Evolutionary conservation across 2,329 filamentous ascomycete genomes (phyloP), one percentile per base, ranked within the genome.

Genomic region (Gaeumannomyces sp.): DNA sequence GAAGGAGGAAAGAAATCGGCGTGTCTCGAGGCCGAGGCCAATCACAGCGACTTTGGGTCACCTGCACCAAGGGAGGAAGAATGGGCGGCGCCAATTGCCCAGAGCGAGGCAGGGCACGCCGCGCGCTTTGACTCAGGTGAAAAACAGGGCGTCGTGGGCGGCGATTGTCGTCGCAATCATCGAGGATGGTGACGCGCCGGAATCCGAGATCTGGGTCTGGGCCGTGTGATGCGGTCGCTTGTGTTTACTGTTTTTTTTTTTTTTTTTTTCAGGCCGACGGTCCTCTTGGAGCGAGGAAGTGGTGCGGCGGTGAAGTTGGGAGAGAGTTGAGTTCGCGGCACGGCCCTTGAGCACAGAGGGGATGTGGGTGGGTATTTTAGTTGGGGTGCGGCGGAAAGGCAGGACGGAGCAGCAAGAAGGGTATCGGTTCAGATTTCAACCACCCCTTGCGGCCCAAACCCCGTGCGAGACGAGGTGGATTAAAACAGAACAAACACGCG

Each of bases 231-330:
- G 45, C 38, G 38, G 38, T 50, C 38, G 59, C 29, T n/a, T 60
- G 29, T 35, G 31, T 60, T 53, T 53, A 11, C n/a, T n/a, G 16
- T 53, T 53, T n/a, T n/a, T 50, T 50, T 50, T 50, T 50, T 7
- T 50, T 53, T 19, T 53, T 2, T n/a, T 53, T 53, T 7, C n/a
- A 25, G 45, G 7, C 45, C 45, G n/a, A 25, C 45, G 19, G 45
- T 25, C 45, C 45, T 53, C 45, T 22, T 25, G n/a, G 22, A 25
- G 45, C 19, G 45, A 53, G 22, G 45, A 7, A 31, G 31, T 31
- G 59, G 31, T 28, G 59, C 59, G 31, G 59, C 59, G 59, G 59
- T 60, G 59, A 60, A 33, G 59, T 60, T 60, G 27, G 59, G 59
- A 14, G 59, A 38, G 59, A 35, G 45, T 53, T 53, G 59, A 38